Conservation (phyloP, 441 rosid genomes). For the Isatis lusitanica region DNA sequence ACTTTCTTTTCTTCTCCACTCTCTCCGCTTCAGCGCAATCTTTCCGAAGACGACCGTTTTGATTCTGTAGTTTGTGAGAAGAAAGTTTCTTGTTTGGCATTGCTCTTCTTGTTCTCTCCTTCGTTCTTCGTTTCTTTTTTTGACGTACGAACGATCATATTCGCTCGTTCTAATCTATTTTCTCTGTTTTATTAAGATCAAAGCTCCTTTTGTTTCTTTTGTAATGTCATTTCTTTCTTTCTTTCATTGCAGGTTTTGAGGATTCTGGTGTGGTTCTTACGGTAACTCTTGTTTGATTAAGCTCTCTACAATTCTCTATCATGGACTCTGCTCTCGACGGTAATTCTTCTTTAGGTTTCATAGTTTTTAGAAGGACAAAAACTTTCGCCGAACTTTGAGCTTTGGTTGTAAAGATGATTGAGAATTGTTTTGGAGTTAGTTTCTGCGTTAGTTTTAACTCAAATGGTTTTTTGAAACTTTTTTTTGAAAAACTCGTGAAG, state of each 20-base stretch:
- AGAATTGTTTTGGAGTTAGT: not conserved
- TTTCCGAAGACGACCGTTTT: not conserved
- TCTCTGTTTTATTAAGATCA: not conserved
- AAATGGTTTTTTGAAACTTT: not conserved
- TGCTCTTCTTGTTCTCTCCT: not conserved
- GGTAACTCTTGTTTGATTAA: not conserved
- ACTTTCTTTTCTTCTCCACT: not conserved
- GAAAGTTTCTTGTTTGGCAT: not conserved
- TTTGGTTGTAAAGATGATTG: not conserved
- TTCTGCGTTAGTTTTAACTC: slow-evolving; percentile 1
- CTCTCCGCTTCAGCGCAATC: not conserved
- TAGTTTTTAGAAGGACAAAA: not conserved
- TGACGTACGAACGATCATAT: not conserved
- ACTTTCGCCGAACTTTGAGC: not conserved
- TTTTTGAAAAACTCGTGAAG: not conserved
- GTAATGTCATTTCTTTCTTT: not conserved
- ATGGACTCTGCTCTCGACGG: slow-evolving; percentile 8
- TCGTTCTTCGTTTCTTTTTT: not conserved
- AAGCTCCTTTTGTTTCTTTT: not conserved
- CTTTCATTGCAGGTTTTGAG: slow-evolving; percentile 9
- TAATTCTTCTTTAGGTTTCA: not conserved
- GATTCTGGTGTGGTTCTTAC: not conserved
- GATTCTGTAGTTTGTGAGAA: not conserved
- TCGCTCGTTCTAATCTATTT: not conserved
- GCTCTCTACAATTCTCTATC: not conserved